Conservation (phyloP, 306 rosid species). For the Fagus sylvatica region DNA sequence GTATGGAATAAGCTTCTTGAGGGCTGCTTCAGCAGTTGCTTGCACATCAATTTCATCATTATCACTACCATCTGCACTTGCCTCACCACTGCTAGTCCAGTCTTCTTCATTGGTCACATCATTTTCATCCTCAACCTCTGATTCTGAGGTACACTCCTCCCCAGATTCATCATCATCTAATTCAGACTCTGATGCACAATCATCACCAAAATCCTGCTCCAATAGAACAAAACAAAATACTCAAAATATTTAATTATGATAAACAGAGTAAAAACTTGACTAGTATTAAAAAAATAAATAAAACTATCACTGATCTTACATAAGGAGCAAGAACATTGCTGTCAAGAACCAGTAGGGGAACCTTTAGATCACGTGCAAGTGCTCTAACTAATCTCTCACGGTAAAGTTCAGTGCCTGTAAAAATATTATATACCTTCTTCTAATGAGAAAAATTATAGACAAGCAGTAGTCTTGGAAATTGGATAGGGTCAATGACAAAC, state of each 20-base stretch:
- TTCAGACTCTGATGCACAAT: slow-evolving; percentile 66
- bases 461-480: not conserved
- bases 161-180: slow-evolving; percentile 70
- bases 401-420: slow-evolving; percentile 87
- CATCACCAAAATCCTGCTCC: slow-evolving; percentile 85
- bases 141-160: slow-evolving; percentile 67
- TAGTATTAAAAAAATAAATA: not conserved
- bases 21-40: slow-evolving; percentile 78
- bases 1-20: slow-evolving; percentile 71
- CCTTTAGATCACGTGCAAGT: slow-evolving; percentile 82
- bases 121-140: slow-evolving; percentile 78
- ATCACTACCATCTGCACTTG: slow-evolving; percentile 73
- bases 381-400: slow-evolving; percentile 94
- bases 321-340: slow-evolving; percentile 86
- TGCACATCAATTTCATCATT: slow-evolving; percentile 70
- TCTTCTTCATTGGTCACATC: slow-evolving; percentile 74
- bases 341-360: slow-evolving; percentile 86
- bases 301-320: slow-evolving; percentile 49
- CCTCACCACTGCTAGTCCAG: slow-evolving; percentile 77
- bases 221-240: slow-evolving; percentile 22
- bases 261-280: not conserved
- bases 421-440: not conserved
- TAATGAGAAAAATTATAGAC: not conserved
- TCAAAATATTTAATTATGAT: slow-evolving; percentile 5
- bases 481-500: slow-evolving; percentile 47